Conservation (phyloP, 176 grass and related monocot genomes). For the Cenchrus americanus region DNA sequence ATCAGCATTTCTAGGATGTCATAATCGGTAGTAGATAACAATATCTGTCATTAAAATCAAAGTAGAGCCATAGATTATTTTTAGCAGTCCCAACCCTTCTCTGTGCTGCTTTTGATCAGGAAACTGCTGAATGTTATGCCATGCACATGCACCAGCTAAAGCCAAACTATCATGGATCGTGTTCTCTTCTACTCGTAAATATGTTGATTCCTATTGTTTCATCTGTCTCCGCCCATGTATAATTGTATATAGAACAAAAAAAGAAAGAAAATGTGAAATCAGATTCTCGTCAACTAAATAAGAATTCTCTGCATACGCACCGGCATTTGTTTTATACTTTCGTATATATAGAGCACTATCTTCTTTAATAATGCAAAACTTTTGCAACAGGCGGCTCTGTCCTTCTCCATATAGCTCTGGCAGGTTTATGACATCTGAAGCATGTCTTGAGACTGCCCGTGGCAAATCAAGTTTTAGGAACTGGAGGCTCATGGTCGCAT, state of each 20-base stretch:
- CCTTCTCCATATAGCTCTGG: slow-evolving; percentile 69
- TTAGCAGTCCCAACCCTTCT: neutral
- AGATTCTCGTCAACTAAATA: neutral
- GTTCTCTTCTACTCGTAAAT: neutral
- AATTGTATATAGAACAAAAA: slow-evolving; percentile 3
- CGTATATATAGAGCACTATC: neutral
- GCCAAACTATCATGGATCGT: too few species aligned
- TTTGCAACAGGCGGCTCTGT: slow-evolving; percentile 65
- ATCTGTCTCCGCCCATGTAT: neutral
- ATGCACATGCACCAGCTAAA: neutral
- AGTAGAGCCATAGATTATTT: slow-evolving; percentile 9
- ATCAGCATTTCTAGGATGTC: neutral
- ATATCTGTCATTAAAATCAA: slow-evolving; percentile 7
- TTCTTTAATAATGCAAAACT: slow-evolving; percentile 34
- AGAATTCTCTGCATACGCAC: neutral
- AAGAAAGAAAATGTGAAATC: neutral
- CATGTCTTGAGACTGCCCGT: neutral
- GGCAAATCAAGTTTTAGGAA: neutral
- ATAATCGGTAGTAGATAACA: neutral
- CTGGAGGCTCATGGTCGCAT: neutral
- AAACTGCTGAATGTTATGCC: neutral
- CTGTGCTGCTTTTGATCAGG: neutral
- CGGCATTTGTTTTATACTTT: neutral
- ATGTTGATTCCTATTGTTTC: neutral
- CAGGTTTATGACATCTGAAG: slow-evolving; percentile 25